Base-by-base conservation (phyloP, 345 rosid species). In the Reutealis trisperma region DNA sequence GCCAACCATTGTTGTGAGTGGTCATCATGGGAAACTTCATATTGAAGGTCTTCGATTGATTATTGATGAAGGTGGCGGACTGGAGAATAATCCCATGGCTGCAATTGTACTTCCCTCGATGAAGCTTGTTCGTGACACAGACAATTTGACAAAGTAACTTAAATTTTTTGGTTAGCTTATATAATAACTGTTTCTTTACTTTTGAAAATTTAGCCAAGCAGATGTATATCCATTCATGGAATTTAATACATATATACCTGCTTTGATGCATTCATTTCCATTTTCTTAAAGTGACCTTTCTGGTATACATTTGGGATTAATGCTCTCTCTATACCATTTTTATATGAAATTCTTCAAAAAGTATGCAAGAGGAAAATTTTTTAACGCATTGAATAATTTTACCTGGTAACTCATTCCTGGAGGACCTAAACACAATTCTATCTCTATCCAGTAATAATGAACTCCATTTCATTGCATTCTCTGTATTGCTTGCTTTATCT, bases 31-130 rank as follows among this genome's bases (percentile, higher is more conserved):
- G 58, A 90, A 89, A 78, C 97, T 95, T 80, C 90, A 88, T 45
- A 81, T 95, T 11, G 92, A 93, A 67, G 96, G 91, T 54, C 81
- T 90, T 78, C 87, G 99, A 81, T 73, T 95, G 87, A 84, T 92
- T 72, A 88, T 95, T 21, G 98, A 95, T 63, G 97, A 95, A 89
- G 90, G 94, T 1, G 98, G 99, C 0, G 98, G 96, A 66, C 71
- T 77, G 24, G 89, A 83, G 49, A 74, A 83, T 14, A 95, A 87
- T 52, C 99, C 94, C 0, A 82, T 93, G 45, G 98, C 96, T 64
- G 99, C 98, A 18, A 83, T 93, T 16, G 81, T 89, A 78, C 96
- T 91, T 74, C 99, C 97, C 25, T 86, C 92, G 6, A 80, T 72
- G 90, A 86, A 85, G 84, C 82, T 95, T 25, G 83, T 90, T 25